Base-by-base conservation (phyloP, 73 alveolate species). In the Paraurostyla sp. region DNA sequence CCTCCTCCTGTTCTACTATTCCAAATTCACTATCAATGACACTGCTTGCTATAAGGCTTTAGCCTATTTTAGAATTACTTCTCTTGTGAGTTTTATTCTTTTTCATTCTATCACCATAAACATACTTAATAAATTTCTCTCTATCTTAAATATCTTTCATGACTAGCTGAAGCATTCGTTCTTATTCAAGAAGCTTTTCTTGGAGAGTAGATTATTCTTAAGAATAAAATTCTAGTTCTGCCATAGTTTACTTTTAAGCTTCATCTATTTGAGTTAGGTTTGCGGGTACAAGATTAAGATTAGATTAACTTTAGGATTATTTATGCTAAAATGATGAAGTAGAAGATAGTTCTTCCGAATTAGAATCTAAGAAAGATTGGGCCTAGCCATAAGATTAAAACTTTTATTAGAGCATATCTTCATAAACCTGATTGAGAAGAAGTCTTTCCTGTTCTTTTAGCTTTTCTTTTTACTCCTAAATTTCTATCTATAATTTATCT, bases 101-200 rank as follows among this genome's bases (percentile, higher is more conserved):
- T 15, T 13, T 56, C 13, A 16, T 56, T 16, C 32, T 16, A 40
- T 40, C 82, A 11, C 58, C 82, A 65, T 65, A 65, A 13, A 65
- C 82, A 65, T 65, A 65, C 16, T 6, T 7, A 1, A 65, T 36
- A 65, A 65, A 30, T 40, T 65, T 65, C 58, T 65, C 82, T 38
- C 82, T 32, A 11, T 65, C 82, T 65, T 65, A 65, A 7, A 65
- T 65, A 40, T 65, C 82, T 65, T 58, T 65, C 82, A 65, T 65
- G 42, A 65, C 82, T 38, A 65, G 35, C 25, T 65, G 41, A 3
- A 65, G 58, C 82, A 65, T 65, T 65, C 25, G 6, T 22, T 65
- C 82, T 65, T 65, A 40, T 38, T 65, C 82, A 9, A 15, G 7
- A 7, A 65, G 58, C 41, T 65, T 65, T 38, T 65, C 9, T 13